A percentile compares a stretch with the other conserved stretches of the same genome.
Evolutionary conservation across 768 basidiomycete genomes (phyloP).

Genomic region (Pisolithus albus): DNA sequence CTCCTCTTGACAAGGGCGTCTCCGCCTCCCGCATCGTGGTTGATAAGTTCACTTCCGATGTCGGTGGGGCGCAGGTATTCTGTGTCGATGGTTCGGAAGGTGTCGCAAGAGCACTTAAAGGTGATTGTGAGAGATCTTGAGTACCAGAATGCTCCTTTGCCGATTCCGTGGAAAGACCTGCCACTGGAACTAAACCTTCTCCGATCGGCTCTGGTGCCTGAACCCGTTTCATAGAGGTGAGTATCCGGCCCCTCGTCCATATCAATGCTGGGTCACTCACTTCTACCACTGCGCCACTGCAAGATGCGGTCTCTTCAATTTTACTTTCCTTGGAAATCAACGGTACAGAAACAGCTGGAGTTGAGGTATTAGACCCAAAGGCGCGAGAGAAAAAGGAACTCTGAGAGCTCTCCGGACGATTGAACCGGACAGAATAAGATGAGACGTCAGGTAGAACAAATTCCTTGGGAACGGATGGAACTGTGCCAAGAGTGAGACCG

Average conservation of each 20-base stretch:
- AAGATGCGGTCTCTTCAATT: neutral
- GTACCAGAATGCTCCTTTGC: neutral
- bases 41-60: too few species aligned
- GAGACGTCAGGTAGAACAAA: constrained; percentile 21
- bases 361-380: neutral
- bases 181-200: too few species aligned
- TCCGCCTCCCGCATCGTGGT: too few species aligned
- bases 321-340: too few species aligned
- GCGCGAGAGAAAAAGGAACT: constrained; percentile 22
- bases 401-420: constrained; percentile 10
- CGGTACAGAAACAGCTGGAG: too few species aligned
- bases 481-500: neutral
- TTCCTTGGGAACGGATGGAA: neutral
- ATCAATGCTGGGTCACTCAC: too few species aligned
- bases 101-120: neutral
- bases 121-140: neutral
- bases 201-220: neutral
- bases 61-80: too few species aligned
- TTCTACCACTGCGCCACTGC: too few species aligned
- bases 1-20: too few species aligned
- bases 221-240: too few species aligned
- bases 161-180: neutral
- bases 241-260: too few species aligned
- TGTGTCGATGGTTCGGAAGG: neutral
- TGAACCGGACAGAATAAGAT: constrained; percentile 18